phyloP scores from a whole-genome alignment of 2,329 filamentous ascomycete species.

The Aspergillus tubingensis region DNA sequence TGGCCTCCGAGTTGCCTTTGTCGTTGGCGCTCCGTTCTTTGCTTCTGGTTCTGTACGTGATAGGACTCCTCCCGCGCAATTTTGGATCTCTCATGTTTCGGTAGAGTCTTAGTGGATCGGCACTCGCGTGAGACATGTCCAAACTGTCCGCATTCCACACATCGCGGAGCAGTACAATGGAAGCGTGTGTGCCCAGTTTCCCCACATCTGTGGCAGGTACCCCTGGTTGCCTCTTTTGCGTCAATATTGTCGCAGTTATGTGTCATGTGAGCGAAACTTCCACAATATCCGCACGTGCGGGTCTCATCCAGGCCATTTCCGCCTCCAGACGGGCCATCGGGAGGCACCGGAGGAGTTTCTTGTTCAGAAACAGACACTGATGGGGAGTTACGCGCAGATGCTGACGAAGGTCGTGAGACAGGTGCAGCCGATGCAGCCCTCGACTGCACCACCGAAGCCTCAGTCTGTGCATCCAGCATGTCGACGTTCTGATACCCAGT shows the following conservation, averaged over 20 bases:
- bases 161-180: conserved; percentile 45
- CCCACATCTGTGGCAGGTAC: conserved; percentile 48
- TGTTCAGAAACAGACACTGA: conserved; percentile 28
- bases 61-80: conserved; percentile 42
- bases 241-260: conserved; percentile 49
- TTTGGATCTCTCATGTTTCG: conserved; percentile 38
- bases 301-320: conserved; percentile 45
- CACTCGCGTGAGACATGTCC: conserved; percentile 44
- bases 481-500: conserved; percentile 47
- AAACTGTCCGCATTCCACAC: conserved; percentile 46
- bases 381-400: conserved; percentile 23
- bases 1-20: conserved; percentile 47
- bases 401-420: conserved; percentile 36
- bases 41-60: conserved; percentile 36
- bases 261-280: conserved; percentile 48
- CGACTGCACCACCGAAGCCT: conserved; percentile 16
- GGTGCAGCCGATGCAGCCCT: conserved; percentile 25
- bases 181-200: conserved; percentile 39
- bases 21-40: conserved; percentile 41
- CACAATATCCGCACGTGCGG: conserved; percentile 48
- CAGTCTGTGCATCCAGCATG: conserved; percentile 41
- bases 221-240: conserved; percentile 40
- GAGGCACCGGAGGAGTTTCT: conserved; percentile 27
- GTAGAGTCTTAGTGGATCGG: conserved; percentile 34
- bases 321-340: conserved; percentile 47